These are phyloP conservation scores for Castanea crenata DNA, from an alignment of 306 rosid species.

Conservation along the genomic window DNA sequence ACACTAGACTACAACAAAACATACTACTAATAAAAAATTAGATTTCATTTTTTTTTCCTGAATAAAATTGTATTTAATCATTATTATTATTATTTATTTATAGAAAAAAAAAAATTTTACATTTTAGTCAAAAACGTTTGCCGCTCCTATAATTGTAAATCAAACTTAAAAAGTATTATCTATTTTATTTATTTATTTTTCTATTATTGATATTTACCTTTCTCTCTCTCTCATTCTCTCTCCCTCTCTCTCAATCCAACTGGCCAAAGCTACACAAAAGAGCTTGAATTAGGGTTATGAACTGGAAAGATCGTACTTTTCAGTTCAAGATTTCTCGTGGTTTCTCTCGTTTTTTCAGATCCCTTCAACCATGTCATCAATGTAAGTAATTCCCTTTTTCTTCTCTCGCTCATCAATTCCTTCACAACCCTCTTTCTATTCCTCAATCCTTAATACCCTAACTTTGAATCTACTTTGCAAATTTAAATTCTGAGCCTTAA, in stretches of 20 bases:
- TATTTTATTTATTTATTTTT: not conserved
- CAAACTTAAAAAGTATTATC: not conserved
- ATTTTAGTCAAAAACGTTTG: too few species aligned
- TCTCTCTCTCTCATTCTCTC: not conserved
- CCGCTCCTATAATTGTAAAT: not conserved
- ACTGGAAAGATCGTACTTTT: conserved; percentile 15
- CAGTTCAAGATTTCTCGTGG: conserved; percentile 14
- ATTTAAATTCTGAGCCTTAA: conserved; percentile 2
- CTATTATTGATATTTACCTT: not conserved
- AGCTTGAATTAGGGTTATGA: conserved; percentile 24
- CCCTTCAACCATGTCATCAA: conserved; percentile 10
- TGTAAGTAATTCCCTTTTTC: conserved; percentile 32
- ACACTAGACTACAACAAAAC: too few species aligned
- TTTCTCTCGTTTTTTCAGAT: conserved; percentile 18
- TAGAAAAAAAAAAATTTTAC: too few species aligned
- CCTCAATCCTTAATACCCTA: not conserved
- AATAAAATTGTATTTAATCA: too few species aligned
- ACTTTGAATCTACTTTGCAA: not conserved
- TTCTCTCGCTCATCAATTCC: conserved; percentile 14
- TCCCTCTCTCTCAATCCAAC: conserved; percentile 16
- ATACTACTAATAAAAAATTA: too few species aligned
- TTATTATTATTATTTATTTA: too few species aligned
- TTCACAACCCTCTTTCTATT: not conserved
- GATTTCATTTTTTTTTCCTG: too few species aligned
- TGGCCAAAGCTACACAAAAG: not conserved